Evolutionary conservation across 768 basidiomycete species (phyloP), one percentile per base, ranked within the genome.

Genomic region (Agaricus subrufescens): DNA sequence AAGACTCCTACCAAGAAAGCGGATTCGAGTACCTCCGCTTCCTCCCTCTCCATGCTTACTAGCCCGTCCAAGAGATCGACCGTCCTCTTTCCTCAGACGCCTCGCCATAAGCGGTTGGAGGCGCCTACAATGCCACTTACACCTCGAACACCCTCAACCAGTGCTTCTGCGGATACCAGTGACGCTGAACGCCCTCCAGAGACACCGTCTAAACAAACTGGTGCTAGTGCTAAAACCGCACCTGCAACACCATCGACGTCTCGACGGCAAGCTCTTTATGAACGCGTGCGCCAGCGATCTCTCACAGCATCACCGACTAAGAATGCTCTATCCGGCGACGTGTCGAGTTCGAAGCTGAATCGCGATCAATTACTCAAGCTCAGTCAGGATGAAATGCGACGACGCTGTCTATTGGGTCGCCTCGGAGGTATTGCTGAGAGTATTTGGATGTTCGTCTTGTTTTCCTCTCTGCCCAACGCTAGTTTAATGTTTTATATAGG

Each of bases 381-480:
- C 54, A 76, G 84, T 42, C 89, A 91, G 64, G 89, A 91, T 56
- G 91, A 89, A 65, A 80, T 88, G 72, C 79, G 89, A 57, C 78
- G 87, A 56, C 76, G 90, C 38, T 90, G 87, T 61, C 67, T 92
- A 30, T 75, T 94, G 7, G 91, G 91, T 49, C 83, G 91, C 19
- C 78, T 94, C 6, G 79, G 80, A 27, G 86, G 87, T 9, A 81
- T 94, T 29, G 91, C 91, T n/a, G 91, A 94, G 65, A 88, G 90
- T 60, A 81, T 87, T 15, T 93, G 91, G 89, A 91, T 92, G 91
- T 89, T 59, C 68, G 85, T 71, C 56, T 55, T 15, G n/a, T 26
- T 47, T 37, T 49, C 57, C 60, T 58, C 15, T 54, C 27, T 26
- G 25, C 3, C 44, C 10, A 26, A 48, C 40, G 48, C 11, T 31